phyloP scores from a whole-genome alignment of 2,329 filamentous ascomycete species.

The Aspergillus sclerotialis region DNA sequence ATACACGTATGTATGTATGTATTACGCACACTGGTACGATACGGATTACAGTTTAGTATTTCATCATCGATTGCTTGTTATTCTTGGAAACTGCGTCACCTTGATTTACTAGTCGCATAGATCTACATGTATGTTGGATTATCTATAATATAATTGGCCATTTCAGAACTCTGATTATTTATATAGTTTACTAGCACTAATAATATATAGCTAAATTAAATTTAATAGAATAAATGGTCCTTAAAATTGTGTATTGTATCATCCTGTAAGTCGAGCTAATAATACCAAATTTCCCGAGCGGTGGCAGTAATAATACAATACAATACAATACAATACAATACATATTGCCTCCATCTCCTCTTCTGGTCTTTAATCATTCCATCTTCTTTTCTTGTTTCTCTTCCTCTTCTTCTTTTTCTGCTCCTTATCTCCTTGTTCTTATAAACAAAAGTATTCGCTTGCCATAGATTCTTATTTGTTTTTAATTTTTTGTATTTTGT shows the following conservation, averaged over 20 bases:
- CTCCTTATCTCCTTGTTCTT: background rate
- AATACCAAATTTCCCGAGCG: no score
- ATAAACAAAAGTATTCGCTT: background rate
- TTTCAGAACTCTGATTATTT: no score
- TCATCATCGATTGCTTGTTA: background rate
- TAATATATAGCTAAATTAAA: background rate
- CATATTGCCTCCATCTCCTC: background rate
- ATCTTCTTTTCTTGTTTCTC: background rate
- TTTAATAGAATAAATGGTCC: background rate
- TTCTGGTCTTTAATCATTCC: no score
- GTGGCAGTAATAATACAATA: background rate
- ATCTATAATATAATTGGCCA: no score
- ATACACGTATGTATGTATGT: background rate
- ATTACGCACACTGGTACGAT: constrained; percentile 1
- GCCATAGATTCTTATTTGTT: background rate
- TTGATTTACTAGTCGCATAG: background rate
- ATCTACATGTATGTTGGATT: background rate
- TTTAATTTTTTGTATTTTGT: constrained; percentile 1
- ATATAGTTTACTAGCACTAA: no score
- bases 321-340: background rate
- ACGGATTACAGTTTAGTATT: background rate
- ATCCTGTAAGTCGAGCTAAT: background rate
- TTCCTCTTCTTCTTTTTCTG: background rate
- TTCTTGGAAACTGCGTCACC: background rate
- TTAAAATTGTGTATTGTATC: background rate